Evolutionary conservation across 2,329 filamentous ascomycete species (phyloP).

Genomic region (Eutypella sp.): DNA sequence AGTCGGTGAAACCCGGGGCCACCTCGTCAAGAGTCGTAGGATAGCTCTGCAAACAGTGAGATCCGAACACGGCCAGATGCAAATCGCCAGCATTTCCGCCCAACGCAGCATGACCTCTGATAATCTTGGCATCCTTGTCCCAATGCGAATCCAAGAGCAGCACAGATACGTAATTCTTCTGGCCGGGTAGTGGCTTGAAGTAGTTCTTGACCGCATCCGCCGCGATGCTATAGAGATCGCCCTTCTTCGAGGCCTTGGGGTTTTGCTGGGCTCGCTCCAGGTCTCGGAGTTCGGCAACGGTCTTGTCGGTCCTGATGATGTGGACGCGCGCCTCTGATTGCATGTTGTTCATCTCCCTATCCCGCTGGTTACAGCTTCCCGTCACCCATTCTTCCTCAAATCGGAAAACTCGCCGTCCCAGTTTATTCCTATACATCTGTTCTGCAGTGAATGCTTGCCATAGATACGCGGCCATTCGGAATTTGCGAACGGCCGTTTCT

Average conservation of each 20-base stretch:
- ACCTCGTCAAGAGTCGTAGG: conserved; percentile 86
- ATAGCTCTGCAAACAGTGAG: conserved; percentile 87
- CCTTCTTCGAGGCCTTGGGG: conserved; percentile 60
- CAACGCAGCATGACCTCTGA: conserved; percentile 79
- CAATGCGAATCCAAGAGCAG: conserved; percentile 85
- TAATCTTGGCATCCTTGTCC: conserved; percentile 65
- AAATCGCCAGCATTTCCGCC: conserved; percentile 69
- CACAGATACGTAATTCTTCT: conserved; percentile 84
- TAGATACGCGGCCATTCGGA: conserved; percentile 89
- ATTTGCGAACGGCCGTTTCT: conserved; percentile 79
- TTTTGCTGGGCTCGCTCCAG: conserved; percentile 77
- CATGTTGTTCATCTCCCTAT: conserved; percentile 66
- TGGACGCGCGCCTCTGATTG: conserved; percentile 90
- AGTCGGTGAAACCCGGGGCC: conserved; percentile 82
- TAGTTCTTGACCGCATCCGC: conserved; percentile 71
- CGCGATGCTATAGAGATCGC: conserved; percentile 72
- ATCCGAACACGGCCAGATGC: conserved; percentile 85
- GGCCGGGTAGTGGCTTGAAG: conserved; percentile 68
- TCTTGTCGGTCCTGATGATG: conserved; percentile 76
- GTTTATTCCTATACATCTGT: conserved; percentile 86
- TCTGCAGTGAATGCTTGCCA: conserved; percentile 98
- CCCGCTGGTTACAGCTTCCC: conserved; percentile 72
- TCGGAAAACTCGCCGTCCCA: conserved; percentile 80
- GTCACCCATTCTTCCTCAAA: conserved; percentile 95
- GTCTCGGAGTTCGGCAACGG: conserved; percentile 75